Evolutionary conservation across 768 basidiomycete genomes (phyloP).

Genomic region (Lactarius psammicola): DNA sequence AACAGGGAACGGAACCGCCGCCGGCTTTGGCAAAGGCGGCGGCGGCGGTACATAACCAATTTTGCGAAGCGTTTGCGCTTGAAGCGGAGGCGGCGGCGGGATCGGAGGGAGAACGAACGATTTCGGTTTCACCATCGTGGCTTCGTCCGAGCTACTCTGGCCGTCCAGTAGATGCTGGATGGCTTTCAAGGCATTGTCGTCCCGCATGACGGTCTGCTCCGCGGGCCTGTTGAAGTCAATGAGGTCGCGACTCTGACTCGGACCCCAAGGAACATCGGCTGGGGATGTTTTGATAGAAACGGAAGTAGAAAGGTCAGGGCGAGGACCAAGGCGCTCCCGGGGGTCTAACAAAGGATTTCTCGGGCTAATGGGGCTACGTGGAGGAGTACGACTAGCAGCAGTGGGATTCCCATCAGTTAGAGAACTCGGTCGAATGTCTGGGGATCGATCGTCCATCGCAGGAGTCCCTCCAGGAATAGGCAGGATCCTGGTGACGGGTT

Average conservation of each 20-base stretch:
- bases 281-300: conserved; percentile 7
- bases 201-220: conserved; percentile 26
- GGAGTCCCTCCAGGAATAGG: conserved; percentile 25
- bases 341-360: conserved; percentile 44
- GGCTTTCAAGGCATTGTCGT: conserved; percentile 21
- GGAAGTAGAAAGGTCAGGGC: conserved; percentile 20
- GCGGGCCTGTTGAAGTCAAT: conserved; percentile 26
- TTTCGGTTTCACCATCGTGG: conserved; percentile 23
- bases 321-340: conserved; percentile 34
- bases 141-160: conserved; percentile 25
- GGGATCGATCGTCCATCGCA: conserved; percentile 24
- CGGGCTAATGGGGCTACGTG: conserved; percentile 62
- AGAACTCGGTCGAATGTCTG: conserved; percentile 16
- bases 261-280: conserved; percentile 15
- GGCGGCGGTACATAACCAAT: conserved; percentile 28
- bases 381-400: conserved; percentile 40
- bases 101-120: conserved; percentile 25
- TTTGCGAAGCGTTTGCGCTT: conserved; percentile 13
- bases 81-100: conserved; percentile 26
- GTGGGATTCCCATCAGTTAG: conserved; percentile 9
- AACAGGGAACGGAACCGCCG: conserved; percentile 17
- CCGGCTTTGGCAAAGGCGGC: conserved; percentile 25
- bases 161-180: conserved; percentile 25
- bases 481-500: conserved; percentile 16
- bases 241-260: conserved; percentile 20